Percentiles rank a stretch among this genome's conserved stretches.
phyloP scores from a whole-genome alignment of 2,329 filamentous ascomycete genomes.

The Aspergillus clavatus region DNA sequence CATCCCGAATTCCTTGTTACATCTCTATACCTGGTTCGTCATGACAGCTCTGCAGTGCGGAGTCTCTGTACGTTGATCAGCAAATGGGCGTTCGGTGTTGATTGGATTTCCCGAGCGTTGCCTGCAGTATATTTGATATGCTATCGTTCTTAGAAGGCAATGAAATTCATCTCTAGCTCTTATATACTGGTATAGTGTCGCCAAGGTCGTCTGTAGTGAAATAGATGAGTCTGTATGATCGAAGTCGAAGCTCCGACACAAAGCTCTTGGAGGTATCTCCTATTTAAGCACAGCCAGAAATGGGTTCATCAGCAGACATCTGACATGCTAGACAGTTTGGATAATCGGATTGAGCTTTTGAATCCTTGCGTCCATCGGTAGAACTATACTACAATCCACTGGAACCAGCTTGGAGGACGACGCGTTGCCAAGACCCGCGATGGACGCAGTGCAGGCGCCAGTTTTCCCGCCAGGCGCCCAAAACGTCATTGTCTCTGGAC shows the following conservation, averaged over 20 bases:
- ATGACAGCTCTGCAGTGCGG: not conserved
- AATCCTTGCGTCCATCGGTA: no score
- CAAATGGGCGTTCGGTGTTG: not conserved
- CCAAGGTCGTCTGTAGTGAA: no score
- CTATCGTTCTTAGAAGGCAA: not conserved
- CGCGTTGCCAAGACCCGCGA: constrained; percentile 27
- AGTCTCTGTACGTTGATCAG: not conserved
- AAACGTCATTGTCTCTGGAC: constrained; percentile 31
- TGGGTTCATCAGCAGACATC: no score
- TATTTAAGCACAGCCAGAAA: no score
- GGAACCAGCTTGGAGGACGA: constrained; percentile 19
- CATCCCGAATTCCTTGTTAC: not conserved
- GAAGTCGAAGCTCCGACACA: no score
- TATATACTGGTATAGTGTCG: no score
- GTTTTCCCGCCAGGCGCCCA: constrained; percentile 22
- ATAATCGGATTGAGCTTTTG: no score
- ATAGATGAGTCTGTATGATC: no score
- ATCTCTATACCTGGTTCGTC: not conserved
- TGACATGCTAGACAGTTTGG: no score
- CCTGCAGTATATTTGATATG: not conserved
- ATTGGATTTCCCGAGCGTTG: not conserved
- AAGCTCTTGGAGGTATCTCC: no score
- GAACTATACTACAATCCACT: no score
- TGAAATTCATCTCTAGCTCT: not conserved
- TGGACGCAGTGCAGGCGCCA: constrained; percentile 26